These are phyloP conservation scores for Phytophthora citricola DNA, from an alignment of 352 stramenopile genomes.

Conservation along the genomic window DNA sequence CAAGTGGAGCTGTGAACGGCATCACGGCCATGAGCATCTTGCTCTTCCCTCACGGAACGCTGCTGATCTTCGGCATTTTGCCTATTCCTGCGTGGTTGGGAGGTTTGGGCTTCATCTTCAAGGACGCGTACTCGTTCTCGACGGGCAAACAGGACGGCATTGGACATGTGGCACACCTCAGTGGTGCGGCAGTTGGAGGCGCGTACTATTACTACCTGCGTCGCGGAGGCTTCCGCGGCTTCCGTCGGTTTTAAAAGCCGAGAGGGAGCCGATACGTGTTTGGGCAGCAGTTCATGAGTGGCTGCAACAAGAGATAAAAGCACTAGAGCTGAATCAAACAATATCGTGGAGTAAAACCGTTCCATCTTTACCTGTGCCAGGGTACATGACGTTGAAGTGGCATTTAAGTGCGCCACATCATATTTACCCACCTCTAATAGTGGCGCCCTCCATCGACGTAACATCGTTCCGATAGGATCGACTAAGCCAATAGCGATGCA, in stretches of 20 bases:
- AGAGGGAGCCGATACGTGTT: not conserved
- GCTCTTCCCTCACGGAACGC: constrained; percentile 70
- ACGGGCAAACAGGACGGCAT: constrained; percentile 60
- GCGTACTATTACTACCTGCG: constrained; percentile 72
- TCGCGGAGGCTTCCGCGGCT: constrained; percentile 33
- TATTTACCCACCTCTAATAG: constrained; percentile 26
- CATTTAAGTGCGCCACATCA: constrained; percentile 16
- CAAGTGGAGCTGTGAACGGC: constrained; percentile 80
- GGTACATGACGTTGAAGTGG: constrained; percentile 17
- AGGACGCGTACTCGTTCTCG: constrained; percentile 74
- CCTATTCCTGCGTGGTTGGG: constrained; percentile 79
- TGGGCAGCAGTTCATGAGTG: not conserved
- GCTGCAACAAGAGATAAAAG: not conserved
- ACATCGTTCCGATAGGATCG: constrained; percentile 2
- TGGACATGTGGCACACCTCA: constrained; percentile 80
- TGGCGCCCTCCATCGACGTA: constrained; percentile 5
- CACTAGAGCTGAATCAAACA: not conserved
- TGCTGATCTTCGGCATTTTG: constrained; percentile 80
- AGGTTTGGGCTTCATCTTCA: constrained; percentile 75
- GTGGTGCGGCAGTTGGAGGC: constrained; percentile 62
- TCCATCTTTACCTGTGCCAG: not conserved
- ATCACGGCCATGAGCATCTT: constrained; percentile 80
- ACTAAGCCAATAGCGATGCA: constrained; percentile 42
- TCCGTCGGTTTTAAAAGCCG: constrained; percentile 36
- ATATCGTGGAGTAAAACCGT: not conserved